A percentile compares a stretch with the other conserved stretches of the same genome.
Evolutionary conservation across 768 basidiomycete genomes (phyloP).

Genomic region (Tremella mesenterica): DNA sequence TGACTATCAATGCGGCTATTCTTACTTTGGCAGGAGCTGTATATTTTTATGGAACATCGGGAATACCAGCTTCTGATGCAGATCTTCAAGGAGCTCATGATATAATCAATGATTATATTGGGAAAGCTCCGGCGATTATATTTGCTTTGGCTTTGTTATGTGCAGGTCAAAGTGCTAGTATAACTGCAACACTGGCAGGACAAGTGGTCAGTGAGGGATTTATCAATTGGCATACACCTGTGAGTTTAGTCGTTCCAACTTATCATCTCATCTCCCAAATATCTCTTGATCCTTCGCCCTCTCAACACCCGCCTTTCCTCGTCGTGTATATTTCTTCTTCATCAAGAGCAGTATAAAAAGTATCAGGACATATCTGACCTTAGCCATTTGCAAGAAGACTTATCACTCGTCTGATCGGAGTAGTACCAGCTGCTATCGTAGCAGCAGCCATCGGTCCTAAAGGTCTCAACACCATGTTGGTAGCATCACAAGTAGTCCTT

Average conservation of each 20-base stretch:
- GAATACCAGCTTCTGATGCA: constrained; percentile 51
- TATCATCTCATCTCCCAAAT: background rate
- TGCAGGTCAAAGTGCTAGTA: constrained; percentile 78
- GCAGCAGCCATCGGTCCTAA: constrained; percentile 60
- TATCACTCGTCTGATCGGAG: constrained; percentile 67
- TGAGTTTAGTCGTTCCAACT: constrained; percentile 10
- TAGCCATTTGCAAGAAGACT: constrained; percentile 58
- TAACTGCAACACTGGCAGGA: constrained; percentile 81
- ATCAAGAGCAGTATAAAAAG: background rate
- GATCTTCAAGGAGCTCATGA: constrained; percentile 77
- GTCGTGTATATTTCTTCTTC: too few relatives aligned
- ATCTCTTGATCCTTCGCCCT: background rate
- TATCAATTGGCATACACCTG: constrained; percentile 70
- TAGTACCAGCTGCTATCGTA: constrained; percentile 72
- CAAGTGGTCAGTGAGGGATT: constrained; percentile 88
- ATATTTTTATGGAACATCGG: constrained; percentile 54
- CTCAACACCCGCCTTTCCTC: background rate
- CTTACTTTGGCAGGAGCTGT: constrained; percentile 73
- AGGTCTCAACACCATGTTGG: constrained; percentile 71
- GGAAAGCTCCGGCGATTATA: constrained; percentile 70
- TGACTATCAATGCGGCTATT: constrained; percentile 75
- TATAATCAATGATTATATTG: constrained; percentile 60
- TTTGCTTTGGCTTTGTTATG: constrained; percentile 80
- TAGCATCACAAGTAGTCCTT: constrained; percentile 74
- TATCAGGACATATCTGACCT: too few relatives aligned